Evolutionary conservation across 495 filamentous ascomycete species (phyloP).

Genomic region (Cetradonia linearis): DNA sequence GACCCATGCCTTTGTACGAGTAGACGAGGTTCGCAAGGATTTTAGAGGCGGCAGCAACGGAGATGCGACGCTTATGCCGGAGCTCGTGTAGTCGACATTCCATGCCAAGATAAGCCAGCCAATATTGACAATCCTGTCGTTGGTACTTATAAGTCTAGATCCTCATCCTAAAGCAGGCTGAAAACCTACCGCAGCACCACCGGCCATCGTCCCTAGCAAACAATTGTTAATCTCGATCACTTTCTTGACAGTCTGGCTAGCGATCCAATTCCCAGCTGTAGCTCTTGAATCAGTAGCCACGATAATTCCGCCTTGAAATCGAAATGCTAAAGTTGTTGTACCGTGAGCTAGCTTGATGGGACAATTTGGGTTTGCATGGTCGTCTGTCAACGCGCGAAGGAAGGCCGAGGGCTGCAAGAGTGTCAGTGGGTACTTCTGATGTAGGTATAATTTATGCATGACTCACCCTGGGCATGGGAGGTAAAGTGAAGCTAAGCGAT

Average conservation of each 20-base stretch:
- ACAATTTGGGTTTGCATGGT: constrained; percentile 88
- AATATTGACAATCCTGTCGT: constrained; percentile 89
- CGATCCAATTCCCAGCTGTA: constrained; percentile 96
- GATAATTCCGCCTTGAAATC: constrained; percentile 96
- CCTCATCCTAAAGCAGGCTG: constrained; percentile 8
- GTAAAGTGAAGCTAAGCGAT: constrained; percentile 84
- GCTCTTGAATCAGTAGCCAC: constrained; percentile 96
- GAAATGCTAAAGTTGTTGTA: constrained; percentile 95
- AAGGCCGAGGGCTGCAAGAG: constrained; percentile 65
- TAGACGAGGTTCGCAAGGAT: constrained; percentile 98
- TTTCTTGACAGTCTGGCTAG: constrained; percentile 98
- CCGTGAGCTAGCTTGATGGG: constrained; percentile 99
- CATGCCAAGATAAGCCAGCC: constrained; percentile 96
- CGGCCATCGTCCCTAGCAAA: constrained; percentile 95
- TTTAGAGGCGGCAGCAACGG: constrained; percentile 92
- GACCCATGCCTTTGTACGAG: constrained; percentile 92
- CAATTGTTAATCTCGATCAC: constrained; percentile 89
- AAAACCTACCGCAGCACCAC: constrained; percentile 75
- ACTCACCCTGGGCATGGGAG: constrained; percentile 82
- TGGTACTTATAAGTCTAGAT: constrained; percentile 17
- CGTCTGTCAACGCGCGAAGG: constrained; percentile 94
- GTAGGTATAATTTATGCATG: constrained; percentile 10
- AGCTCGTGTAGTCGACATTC: constrained; percentile 98
- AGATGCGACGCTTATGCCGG: constrained; percentile 96
- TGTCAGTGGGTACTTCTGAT: constrained; percentile 17